Evolutionary conservation across 345 rosid species (phyloP), one percentile per base, ranked within the genome.

Genomic region (Sisymbrium altissimum): DNA sequence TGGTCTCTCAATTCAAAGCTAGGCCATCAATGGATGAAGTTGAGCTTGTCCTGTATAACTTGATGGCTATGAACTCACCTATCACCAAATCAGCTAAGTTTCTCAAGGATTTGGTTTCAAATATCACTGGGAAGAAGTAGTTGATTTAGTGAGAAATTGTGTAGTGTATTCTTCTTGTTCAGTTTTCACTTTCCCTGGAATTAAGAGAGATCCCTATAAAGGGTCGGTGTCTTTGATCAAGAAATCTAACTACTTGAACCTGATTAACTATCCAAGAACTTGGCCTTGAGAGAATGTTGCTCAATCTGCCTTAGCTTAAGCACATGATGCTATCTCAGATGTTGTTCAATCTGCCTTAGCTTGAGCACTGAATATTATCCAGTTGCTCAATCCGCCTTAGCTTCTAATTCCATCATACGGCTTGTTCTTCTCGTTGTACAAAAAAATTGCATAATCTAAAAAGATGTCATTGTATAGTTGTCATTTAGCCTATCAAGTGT

Each of bases 11-110:
- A 66, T 93, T 91, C 65, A 88, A 86, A 59, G 73, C 77, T 1
- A 43, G 96, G 19, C 98, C 92, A 18, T 83, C 89, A 0, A 86
- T 89, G 18, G 91, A 74, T 21, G 96, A 93, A 80, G 92, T 89
- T 57, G 97, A 93, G 81, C 84, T 25, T 69, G 92, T 91, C 23
- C 53, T 91, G 78, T 91, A 91, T 66, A 91, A 93, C 65, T 74
- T 88, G 82, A 87, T 93, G 96, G 96, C 93, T 57, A 76, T 90
- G 75, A 89, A 90, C 69, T 90, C 98, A 0, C 97, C 98, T 1
- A 87, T 93, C 19, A 86, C 93, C 11, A 90, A 93, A 78, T 90
- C 97, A 54, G 91, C 90, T 5, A 87, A 85, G 88, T 89, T 91
- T 32, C 77, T 89, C 39, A 84, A 61, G 35, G 88, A 85, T 79